Evolutionary conservation across 2,329 filamentous ascomycete genomes (phyloP).

Genomic region (Penicillium corylophilum): DNA sequence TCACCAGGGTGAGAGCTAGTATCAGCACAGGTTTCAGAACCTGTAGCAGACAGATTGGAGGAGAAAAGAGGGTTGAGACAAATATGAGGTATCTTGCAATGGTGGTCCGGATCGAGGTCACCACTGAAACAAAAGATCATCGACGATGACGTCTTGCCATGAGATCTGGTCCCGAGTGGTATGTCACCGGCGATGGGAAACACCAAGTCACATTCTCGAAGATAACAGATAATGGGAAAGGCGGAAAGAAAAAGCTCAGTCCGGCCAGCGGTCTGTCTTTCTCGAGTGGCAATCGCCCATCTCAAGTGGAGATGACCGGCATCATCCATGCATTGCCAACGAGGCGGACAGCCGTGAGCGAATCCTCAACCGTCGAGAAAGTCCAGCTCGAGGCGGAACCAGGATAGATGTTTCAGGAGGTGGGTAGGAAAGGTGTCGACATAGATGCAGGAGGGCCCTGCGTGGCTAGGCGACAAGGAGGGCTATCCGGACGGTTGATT

Average conservation of each 20-base stretch:
- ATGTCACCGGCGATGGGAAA: background rate
- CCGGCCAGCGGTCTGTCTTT: slow-evolving; percentile 18
- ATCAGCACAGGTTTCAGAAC: background rate
- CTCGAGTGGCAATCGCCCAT: slow-evolving; percentile 1
- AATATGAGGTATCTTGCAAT: background rate
- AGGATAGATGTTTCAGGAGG: slow-evolving; percentile 3
- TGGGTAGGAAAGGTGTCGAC: background rate
- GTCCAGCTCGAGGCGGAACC: background rate
- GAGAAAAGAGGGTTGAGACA: background rate
- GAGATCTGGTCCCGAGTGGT: background rate
- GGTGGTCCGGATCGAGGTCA: background rate
- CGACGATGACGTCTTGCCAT: background rate
- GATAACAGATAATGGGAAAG: background rate
- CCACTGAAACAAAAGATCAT: background rate
- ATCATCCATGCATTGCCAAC: slow-evolving; percentile 2
- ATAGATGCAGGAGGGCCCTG: slow-evolving; percentile 2
- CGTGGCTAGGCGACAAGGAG: slow-evolving; percentile 2
- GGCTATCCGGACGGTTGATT: slow-evolving; percentile 9
- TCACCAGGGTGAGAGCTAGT: background rate
- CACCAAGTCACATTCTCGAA: background rate
- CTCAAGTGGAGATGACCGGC: slow-evolving; percentile 1
- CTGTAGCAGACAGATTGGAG: background rate
- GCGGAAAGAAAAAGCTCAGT: slow-evolving; percentile 1
- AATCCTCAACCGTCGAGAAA: slow-evolving; percentile 1
- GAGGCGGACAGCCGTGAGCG: background rate